Percentiles rank a stretch among this genome's conserved stretches.
phyloP scores from a whole-genome alignment of 805 yeast species.

The Candida schatavii region DNA sequence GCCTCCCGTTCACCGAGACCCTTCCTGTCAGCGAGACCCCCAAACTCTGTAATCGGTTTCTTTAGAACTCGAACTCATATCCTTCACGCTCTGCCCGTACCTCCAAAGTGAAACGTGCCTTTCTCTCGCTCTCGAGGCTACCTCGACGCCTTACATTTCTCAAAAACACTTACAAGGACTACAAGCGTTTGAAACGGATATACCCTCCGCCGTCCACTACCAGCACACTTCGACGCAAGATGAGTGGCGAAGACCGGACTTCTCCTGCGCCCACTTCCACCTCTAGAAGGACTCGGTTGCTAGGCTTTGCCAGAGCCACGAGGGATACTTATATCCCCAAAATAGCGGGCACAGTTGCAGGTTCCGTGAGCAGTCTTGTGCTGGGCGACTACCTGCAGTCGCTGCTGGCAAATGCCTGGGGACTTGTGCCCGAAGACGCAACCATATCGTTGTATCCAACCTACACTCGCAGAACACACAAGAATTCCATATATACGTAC shows the following conservation, averaged over 20 bases:
- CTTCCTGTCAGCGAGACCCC: too few relatives aligned
- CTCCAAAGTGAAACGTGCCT: constrained; percentile 15
- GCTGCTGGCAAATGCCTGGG: neutral
- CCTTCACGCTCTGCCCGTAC: too few relatives aligned
- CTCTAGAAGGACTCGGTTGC: constrained; percentile 44
- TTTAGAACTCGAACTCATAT: too few relatives aligned
- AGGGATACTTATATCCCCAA: constrained; percentile 58
- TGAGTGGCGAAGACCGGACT: neutral
- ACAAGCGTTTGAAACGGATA: constrained; percentile 15
- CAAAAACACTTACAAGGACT: constrained; percentile 32
- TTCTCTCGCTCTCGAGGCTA: constrained; percentile 14
- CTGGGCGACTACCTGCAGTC: neutral
- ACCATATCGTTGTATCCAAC: constrained; percentile 60
- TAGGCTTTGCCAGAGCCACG: constrained; percentile 53
- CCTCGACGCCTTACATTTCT: constrained; percentile 12
- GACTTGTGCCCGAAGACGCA: constrained; percentile 51
- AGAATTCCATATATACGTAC: constrained; percentile 14
- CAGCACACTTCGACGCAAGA: neutral
- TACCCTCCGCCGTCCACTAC: neutral
- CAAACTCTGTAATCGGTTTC: too few relatives aligned
- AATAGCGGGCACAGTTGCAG: constrained; percentile 40
- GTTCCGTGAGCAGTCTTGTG: constrained; percentile 38
- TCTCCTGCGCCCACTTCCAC: too few relatives aligned
- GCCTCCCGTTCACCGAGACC: too few relatives aligned
- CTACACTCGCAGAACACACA: constrained; percentile 35